phyloP scores from a whole-genome alignment of 129 eudicot genomes.

The Chrysanthemum seticuspe region DNA sequence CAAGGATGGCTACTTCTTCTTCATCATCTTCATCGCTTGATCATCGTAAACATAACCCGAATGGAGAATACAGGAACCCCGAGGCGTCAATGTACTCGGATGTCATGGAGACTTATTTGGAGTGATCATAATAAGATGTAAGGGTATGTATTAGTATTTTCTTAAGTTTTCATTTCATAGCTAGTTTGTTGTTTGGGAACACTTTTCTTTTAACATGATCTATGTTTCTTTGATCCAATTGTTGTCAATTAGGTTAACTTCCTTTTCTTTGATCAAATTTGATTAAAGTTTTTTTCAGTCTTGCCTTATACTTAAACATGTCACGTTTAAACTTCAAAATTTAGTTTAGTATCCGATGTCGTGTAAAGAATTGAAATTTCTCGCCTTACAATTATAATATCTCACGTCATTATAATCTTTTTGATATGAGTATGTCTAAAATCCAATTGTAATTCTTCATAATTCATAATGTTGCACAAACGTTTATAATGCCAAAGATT shows the following conservation, averaged over 20 bases:
- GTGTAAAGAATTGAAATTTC: no score
- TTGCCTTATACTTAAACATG: no score
- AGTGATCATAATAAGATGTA: constrained; percentile 41
- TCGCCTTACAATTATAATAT: no score
- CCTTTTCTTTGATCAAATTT: not conserved
- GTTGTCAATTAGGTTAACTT: constrained; percentile 14
- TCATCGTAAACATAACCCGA: constrained; percentile 56
- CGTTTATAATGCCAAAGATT: no score
- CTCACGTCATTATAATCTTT: no score
- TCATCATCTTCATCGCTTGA: constrained; percentile 81
- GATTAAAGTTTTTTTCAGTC: no score
- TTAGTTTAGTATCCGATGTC: no score
- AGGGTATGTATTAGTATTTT: constrained; percentile 33
- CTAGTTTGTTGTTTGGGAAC: constrained; percentile 29
- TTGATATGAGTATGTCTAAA: no score
- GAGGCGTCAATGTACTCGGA: constrained; percentile 80
- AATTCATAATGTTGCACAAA: no score
- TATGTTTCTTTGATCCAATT: constrained; percentile 26
- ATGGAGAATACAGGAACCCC: constrained; percentile 60
- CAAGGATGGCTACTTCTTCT: constrained; percentile 81
- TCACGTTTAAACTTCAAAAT: no score
- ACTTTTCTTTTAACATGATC: constrained; percentile 19
- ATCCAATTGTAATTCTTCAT: no score
- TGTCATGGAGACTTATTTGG: constrained; percentile 93
- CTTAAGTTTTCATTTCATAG: constrained; percentile 29